A percentile compares a stretch with the other conserved stretches of the same genome.
Conservation (phyloP, 352 stramenopile genomes). For the Thalassiosira ordinaria region DNA sequence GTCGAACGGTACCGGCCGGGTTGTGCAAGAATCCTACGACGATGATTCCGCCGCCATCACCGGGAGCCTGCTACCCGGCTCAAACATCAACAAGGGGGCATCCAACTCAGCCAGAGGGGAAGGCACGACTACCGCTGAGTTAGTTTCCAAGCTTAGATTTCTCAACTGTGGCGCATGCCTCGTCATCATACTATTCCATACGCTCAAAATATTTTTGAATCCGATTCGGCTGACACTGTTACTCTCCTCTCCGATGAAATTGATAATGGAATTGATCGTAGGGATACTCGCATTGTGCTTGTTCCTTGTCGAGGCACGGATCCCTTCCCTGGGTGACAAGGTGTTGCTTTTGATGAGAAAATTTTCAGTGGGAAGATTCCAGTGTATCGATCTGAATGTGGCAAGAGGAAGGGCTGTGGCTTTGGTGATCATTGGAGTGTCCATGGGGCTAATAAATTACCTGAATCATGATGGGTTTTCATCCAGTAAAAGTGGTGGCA, state of each 20-base stretch:
- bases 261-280: conserved; percentile 32
- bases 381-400: conserved; percentile 40
- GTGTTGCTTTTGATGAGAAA: conserved; percentile 22
- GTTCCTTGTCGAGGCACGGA: conserved; percentile 26
- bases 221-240: conserved; percentile 35
- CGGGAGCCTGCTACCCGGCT: neutral
- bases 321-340: conserved; percentile 41
- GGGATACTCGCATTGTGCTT: conserved; percentile 17
- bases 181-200: conserved; percentile 41
- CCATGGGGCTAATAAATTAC: conserved; percentile 33
- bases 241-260: conserved; percentile 25
- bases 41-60: neutral
- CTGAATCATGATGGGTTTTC: conserved; percentile 4
- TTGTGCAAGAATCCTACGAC: conserved; percentile 12
- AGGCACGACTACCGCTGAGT: conserved; percentile 40
- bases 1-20: conserved; percentile 8
- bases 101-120: conserved; percentile 45
- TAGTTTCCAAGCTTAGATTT: conserved; percentile 41
- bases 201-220: conserved; percentile 34
- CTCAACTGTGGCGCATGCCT: conserved; percentile 37
- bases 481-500: neutral
- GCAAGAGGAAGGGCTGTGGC: conserved; percentile 27
- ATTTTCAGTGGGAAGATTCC: conserved; percentile 1
- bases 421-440: conserved; percentile 29
- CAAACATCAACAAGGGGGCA: conserved; percentile 24